These are phyloP conservation scores for Ballota nigra DNA, from an alignment of 257 asterid species.

Conservation along the genomic window DNA sequence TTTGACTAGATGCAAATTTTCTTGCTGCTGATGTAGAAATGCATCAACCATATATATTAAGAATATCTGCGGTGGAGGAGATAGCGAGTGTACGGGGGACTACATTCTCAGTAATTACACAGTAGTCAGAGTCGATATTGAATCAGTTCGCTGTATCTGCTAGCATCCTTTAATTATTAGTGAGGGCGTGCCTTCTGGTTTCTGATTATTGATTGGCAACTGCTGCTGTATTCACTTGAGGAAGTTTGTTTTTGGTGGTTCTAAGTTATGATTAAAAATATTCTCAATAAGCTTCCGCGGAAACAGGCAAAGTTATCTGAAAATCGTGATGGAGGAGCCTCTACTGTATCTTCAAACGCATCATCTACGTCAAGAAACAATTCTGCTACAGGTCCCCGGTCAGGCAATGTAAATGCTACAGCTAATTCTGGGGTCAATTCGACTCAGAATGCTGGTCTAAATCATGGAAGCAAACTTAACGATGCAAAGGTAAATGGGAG, in stretches of 20 bases:
- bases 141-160: slow-evolving; percentile 11
- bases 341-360: slow-evolving; percentile 40
- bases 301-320: slow-evolving; percentile 65
- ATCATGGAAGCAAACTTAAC: slow-evolving; percentile 32
- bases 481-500: slow-evolving; percentile 50
- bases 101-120: slow-evolving; percentile 10
- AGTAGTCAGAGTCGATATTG: slow-evolving; percentile 11
- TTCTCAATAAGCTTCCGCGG: slow-evolving; percentile 74
- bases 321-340: slow-evolving; percentile 64
- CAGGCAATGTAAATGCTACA: slow-evolving; percentile 38
- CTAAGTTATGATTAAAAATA: slow-evolving; percentile 67
- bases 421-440: slow-evolving; percentile 35
- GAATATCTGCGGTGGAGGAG: slow-evolving; percentile 17
- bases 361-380: slow-evolving; percentile 47
- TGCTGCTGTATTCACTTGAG: slow-evolving; percentile 26
- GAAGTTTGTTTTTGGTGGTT: slow-evolving; percentile 29
- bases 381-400: slow-evolving; percentile 32
- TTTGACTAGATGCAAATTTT: slow-evolving; percentile 36
- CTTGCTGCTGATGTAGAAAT: slow-evolving; percentile 20
- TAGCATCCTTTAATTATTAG: not conserved
- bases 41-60: slow-evolving; percentile 20
- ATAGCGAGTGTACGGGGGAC: slow-evolving; percentile 21
- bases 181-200: slow-evolving; percentile 19
- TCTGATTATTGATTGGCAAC: slow-evolving; percentile 1
- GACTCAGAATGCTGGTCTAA: slow-evolving; percentile 36